Base-by-base conservation (phyloP, 176 grass and related monocot genomes). In the Luzula sylvatica region DNA sequence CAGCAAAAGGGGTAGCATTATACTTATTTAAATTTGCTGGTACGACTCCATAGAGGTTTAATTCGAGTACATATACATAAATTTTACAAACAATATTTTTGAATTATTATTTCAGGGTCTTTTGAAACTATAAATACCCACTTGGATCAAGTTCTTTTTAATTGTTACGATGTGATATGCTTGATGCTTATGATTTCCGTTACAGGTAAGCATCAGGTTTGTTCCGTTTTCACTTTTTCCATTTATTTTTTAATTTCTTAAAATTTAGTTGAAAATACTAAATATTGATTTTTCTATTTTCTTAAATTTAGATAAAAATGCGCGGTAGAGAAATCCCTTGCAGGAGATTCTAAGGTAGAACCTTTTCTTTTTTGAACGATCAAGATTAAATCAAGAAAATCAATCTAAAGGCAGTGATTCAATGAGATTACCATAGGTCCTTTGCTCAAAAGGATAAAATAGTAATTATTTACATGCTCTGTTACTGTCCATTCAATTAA, bases 101-200 rank as follows among this genome's bases (percentile, higher is more conserved):
- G 52, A 32, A 8, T 32, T 32, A 24, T 71, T 56, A 32, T 32
- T 94, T 41, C 67, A 94, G 87, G 82, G 52, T 79, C 87, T 69
- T 87, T 87, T 87, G 20, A 57, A 42, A 75, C 87, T 65, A 83
- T 94, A 63, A 47, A 80, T 73, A 56, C 79, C 61, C 78, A 87
- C 78, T 68, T 87, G 73, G 78, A 80, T 71, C 43, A 52, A 26
- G 53, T 65, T 69, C 71, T 94, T 67, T 54, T 57, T 79, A 79
- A 76, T 67, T 87, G 65, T 68, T 74, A 67, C 58, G 82, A 94
- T 73, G 82, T 71, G 15, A 61, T 94, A 66, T 71, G 87, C 66
- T 54, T 94, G 30, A 94, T 87, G 82, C 82, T 94, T 29, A 82
- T 94, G 78, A 94, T 94, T 57, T 85, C 82, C 67, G 82, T 94